Evolutionary conservation across 495 filamentous ascomycete species (phyloP).

Genomic region (Evernia prunastri): DNA sequence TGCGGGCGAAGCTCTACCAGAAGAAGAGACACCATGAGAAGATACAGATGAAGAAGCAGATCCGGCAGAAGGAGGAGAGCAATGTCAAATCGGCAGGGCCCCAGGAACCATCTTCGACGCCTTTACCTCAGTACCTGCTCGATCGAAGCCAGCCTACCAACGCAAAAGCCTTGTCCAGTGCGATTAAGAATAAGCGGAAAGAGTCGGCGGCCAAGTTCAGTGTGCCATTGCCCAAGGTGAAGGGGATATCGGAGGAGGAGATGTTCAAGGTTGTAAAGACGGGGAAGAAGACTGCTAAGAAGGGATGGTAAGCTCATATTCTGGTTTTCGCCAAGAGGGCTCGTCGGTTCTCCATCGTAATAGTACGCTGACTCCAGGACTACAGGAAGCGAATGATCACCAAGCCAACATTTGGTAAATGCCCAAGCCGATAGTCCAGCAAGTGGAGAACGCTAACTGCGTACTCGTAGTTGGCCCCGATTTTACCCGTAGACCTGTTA

Average conservation of each 20-base stretch:
- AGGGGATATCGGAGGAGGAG: conserved; percentile 92
- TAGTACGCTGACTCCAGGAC: conserved; percentile 59
- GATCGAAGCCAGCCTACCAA: conserved; percentile 79
- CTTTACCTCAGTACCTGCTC: conserved; percentile 81
- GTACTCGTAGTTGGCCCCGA: conserved; percentile 44
- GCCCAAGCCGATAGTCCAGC: neutral
- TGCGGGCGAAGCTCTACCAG: conserved; percentile 89
- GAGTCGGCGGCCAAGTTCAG: conserved; percentile 96
- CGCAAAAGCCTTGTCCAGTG: conserved; percentile 78
- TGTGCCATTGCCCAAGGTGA: conserved; percentile 89
- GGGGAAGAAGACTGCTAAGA: conserved; percentile 72
- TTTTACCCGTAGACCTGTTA: conserved; percentile 87
- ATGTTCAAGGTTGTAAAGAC: conserved; percentile 99
- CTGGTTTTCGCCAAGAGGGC: no score
- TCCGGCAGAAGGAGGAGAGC: conserved; percentile 88
- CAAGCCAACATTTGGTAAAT: conserved; percentile 63
- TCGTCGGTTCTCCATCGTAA: no score
- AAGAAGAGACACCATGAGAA: conserved; percentile 93
- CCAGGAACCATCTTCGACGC: conserved; percentile 61
- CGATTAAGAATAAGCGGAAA: conserved; percentile 81
- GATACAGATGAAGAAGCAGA: conserved; percentile 98
- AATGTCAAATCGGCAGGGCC: conserved; percentile 88
- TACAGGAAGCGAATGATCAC: conserved; percentile 89
- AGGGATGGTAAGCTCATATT: conserved; percentile 25
- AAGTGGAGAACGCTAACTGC: neutral